These are phyloP conservation scores for Tricholoma bakamatsutake DNA, from an alignment of 768 basidiomycete species.

Conservation along the genomic window DNA sequence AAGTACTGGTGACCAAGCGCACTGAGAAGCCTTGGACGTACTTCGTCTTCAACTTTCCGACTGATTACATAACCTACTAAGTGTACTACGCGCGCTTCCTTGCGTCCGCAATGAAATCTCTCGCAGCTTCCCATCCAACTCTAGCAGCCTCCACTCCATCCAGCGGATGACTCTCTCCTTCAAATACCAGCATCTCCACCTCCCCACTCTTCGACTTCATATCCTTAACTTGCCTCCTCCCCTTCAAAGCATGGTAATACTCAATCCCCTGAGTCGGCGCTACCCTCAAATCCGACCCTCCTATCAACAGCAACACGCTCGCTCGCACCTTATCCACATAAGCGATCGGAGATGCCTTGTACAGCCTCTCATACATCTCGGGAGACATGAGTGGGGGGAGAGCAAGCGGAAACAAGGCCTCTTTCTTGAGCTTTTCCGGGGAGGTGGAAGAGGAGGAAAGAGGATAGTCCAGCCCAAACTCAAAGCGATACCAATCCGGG, in stretches of 20 bases:
- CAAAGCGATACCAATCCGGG: constrained; percentile 59
- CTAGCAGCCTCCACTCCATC: constrained; percentile 59
- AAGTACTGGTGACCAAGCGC: too few species aligned
- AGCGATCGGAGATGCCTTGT: constrained; percentile 49
- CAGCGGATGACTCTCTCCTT: constrained; percentile 56
- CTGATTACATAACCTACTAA: too few species aligned
- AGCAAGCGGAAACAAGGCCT: constrained; percentile 1
- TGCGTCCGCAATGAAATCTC: constrained; percentile 40
- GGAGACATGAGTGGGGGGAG: constrained; percentile 36
- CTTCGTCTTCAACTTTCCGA: too few species aligned
- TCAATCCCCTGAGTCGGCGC: constrained; percentile 55
- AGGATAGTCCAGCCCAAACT: constrained; percentile 38
- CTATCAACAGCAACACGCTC: constrained; percentile 55
- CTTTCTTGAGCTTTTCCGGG: constrained; percentile 2
- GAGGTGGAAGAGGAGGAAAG: constrained; percentile 27
- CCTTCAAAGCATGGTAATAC: constrained; percentile 64
- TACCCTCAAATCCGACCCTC: constrained; percentile 56
- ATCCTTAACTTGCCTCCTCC: constrained; percentile 13
- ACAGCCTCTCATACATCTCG: constrained; percentile 36
- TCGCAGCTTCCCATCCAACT: constrained; percentile 44
- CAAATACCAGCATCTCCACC: constrained; percentile 57
- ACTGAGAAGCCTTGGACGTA: too few species aligned
- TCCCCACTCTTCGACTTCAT: constrained; percentile 8
- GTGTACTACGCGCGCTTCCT: not conserved
- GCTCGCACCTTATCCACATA: constrained; percentile 43